Conservation (phyloP, 73 alveolate genomes). For the Paramecium biaurelia region DNA sequence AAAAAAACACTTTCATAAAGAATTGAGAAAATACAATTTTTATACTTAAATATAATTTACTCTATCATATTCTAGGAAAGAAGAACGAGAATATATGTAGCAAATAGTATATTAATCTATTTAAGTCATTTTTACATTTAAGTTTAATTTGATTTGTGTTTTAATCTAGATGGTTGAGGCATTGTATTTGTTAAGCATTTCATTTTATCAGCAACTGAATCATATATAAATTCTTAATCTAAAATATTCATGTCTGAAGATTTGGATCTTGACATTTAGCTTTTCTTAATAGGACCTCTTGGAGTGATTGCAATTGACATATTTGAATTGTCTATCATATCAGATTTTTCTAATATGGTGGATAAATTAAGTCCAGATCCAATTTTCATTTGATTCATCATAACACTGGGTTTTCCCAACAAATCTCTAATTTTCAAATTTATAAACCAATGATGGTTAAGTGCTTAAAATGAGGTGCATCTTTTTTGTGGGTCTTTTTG, state of each 20-base stretch:
- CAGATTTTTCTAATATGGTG: conserved; percentile 31
- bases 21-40: too few species aligned
- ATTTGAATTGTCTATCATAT: conserved; percentile 21
- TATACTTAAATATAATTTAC: too few species aligned
- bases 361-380: conserved; percentile 38
- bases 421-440: conserved; percentile 42
- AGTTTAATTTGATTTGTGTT: not conserved
- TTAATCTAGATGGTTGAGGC: not conserved
- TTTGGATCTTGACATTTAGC: not conserved
- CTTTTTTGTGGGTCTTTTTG: conserved; percentile 64
- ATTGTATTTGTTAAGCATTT: not conserved
- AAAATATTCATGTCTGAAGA: not conserved
- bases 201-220: not conserved
- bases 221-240: conserved; percentile 34
- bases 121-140: not conserved
- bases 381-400: not conserved
- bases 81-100: not conserved
- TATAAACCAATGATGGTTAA: conserved; percentile 65
- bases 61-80: too few species aligned
- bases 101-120: not conserved
- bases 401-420: conserved; percentile 39
- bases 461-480: conserved; percentile 54
- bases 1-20: too few species aligned
- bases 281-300: not conserved
- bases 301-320: conserved; percentile 39